Evolutionary conservation across 1,139 yeast species (phyloP).

Genomic region (Debaryomyces singareniensis): DNA sequence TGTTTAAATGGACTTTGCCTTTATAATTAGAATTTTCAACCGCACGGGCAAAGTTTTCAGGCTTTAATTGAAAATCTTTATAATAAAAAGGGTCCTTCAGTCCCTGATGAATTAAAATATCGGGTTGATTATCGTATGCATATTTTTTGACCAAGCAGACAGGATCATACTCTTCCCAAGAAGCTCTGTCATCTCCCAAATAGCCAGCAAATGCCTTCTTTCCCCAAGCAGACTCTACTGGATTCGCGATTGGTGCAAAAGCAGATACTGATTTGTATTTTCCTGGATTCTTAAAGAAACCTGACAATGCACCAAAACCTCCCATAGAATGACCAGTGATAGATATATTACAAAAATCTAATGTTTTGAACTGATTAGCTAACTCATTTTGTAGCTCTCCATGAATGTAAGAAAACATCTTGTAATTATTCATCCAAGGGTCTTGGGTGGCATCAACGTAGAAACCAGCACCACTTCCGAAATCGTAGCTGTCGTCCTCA

Average conservation of each 20-base stretch:
- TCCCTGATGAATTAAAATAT: constrained; percentile 82
- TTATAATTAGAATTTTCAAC: constrained; percentile 52
- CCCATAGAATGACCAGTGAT: constrained; percentile 98
- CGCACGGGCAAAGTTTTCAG: constrained; percentile 67
- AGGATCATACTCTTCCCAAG: constrained; percentile 80
- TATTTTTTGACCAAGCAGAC: constrained; percentile 58
- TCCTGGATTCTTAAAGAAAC: constrained; percentile 69
- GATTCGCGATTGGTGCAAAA: constrained; percentile 85
- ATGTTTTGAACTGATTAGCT: constrained; percentile 36
- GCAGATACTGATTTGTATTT: constrained; percentile 80
- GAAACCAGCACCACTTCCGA: constrained; percentile 95
- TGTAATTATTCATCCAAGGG: constrained; percentile 68
- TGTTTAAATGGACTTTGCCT: constrained; percentile 52
- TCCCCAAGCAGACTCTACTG: constrained; percentile 75
- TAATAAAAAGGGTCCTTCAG: constrained; percentile 63
- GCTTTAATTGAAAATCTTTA: constrained; percentile 62
- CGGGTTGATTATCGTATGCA: constrained; percentile 42
- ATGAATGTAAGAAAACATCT: constrained; percentile 81
- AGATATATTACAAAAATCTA: constrained; percentile 51
- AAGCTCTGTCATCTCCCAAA: constrained; percentile 52
- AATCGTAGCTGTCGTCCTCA: constrained; percentile 80
- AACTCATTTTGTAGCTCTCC: constrained; percentile 59
- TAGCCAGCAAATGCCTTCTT: constrained; percentile 75
- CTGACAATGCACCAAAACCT: constrained; percentile 85
- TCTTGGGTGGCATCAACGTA: constrained; percentile 76